phyloP scores from a whole-genome alignment of 768 basidiomycete species.

The Roridomyces roridus region DNA sequence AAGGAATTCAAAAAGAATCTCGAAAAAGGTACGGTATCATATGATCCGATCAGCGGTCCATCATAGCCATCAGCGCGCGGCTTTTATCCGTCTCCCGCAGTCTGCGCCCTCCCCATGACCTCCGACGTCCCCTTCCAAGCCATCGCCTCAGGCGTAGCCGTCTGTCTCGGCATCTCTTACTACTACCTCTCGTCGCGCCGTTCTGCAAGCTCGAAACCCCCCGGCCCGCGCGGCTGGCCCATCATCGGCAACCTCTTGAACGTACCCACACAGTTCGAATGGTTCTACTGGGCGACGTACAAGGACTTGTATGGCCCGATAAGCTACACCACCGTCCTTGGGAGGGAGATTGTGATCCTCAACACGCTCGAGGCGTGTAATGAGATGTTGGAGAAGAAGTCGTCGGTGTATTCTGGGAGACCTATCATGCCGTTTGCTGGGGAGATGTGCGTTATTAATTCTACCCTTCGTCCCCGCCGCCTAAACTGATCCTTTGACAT shows the following conservation, averaged over 20 bases:
- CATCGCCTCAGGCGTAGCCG: not conserved
- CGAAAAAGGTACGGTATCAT: too few relatives aligned
- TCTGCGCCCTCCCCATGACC: too few relatives aligned
- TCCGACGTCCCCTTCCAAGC: not conserved
- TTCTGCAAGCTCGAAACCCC: not conserved
- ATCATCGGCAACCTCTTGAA: not conserved
- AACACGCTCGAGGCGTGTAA: conserved; percentile 5
- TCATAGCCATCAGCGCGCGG: too few relatives aligned
- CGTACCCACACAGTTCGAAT: not conserved
- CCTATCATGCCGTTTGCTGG: conserved; percentile 1
- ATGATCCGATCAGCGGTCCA: too few relatives aligned
- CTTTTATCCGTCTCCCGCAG: too few relatives aligned
- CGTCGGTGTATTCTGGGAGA: not conserved
- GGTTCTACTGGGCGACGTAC: not conserved
- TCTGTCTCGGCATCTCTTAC: not conserved
- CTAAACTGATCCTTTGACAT: too few relatives aligned
- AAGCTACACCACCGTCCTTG: not conserved
- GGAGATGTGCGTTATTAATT: conserved; percentile 3
- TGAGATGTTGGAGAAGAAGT: not conserved
- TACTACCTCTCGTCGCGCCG: not conserved
- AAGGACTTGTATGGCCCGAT: not conserved
- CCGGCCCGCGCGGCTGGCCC: not conserved
- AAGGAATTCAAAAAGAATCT: too few relatives aligned
- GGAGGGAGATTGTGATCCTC: conserved; percentile 1
- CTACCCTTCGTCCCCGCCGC: too few relatives aligned